These are phyloP conservation scores for Tausonia pullulans DNA, from an alignment of 1,284 basidiomycete genomes.

Conservation along the genomic window DNA sequence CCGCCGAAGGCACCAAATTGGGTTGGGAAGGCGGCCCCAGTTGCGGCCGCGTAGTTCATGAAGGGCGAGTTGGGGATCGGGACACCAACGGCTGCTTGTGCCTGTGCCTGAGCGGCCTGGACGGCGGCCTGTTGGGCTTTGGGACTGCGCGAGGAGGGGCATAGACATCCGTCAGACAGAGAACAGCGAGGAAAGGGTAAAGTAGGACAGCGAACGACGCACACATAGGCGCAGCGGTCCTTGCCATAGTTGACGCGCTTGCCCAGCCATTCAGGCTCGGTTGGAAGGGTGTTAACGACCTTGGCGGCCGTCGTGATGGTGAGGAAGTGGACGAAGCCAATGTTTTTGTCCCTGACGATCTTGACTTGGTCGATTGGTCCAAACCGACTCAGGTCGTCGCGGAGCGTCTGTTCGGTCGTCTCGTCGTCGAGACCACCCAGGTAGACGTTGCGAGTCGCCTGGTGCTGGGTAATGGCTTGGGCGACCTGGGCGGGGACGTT, in stretches of 20 bases:
- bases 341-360: conserved; percentile 94
- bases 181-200: not conserved
- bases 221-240: conserved; percentile 84
- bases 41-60: conserved; percentile 22
- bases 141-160: conserved; percentile 20
- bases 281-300: conserved; percentile 80
- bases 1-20: conserved; percentile 4
- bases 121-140: conserved; percentile 37
- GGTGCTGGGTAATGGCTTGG: conserved; percentile 74
- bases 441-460: conserved; percentile 87
- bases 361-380: conserved; percentile 97
- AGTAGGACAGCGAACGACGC: conserved; percentile 39
- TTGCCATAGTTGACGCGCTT: conserved; percentile 92
- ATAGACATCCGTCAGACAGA: too few species aligned
- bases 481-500: conserved; percentile 74
- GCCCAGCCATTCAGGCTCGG: conserved; percentile 80
- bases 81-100: conserved; percentile 38
- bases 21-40: conserved; percentile 4
- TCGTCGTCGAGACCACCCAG: conserved; percentile 78
- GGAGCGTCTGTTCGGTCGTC: conserved; percentile 75
- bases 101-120: conserved; percentile 43
- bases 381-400: conserved; percentile 72
- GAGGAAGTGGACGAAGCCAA: conserved; percentile 92
- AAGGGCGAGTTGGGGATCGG: conserved; percentile 27
- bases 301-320: conserved; percentile 85